phyloP scores from a whole-genome alignment of 768 basidiomycete species.

The Holtermanniella nyarrowii region DNA sequence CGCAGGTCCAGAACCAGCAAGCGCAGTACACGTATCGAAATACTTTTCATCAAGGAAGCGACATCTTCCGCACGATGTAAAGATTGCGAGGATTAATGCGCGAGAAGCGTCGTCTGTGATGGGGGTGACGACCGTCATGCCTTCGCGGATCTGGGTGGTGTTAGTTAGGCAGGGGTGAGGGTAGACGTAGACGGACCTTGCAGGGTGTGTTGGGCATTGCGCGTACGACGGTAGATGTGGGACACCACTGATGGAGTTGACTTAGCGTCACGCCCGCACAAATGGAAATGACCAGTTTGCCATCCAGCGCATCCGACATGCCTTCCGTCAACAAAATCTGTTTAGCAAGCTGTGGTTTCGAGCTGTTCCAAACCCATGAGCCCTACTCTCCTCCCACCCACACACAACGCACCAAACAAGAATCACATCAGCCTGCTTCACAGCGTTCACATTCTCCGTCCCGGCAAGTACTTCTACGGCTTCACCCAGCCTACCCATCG shows the following conservation, averaged over 20 bases:
- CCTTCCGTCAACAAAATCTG: conserved; percentile 62
- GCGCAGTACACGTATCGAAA: conserved; percentile 94
- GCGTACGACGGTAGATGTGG: conserved; percentile 71
- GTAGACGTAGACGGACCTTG: conserved; percentile 50
- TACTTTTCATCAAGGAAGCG: conserved; percentile 96
- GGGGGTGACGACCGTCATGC: conserved; percentile 88
- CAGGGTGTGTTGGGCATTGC: conserved; percentile 99
- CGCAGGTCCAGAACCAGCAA: conserved; percentile 91
- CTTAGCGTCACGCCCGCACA: conserved; percentile 88
- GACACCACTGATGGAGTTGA: conserved; percentile 67
- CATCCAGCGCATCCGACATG: conserved; percentile 69
- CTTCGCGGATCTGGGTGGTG: conserved; percentile 75
- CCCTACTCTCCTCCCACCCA: neutral
- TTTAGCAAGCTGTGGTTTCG: conserved; percentile 82
- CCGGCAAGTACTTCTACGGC: conserved; percentile 61
- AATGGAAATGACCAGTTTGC: conserved; percentile 91
- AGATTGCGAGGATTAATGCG: conserved; percentile 75
- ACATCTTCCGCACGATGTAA: conserved; percentile 92
- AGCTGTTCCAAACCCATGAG: conserved; percentile 47
- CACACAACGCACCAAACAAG: conserved; percentile 62
- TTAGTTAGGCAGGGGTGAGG: neutral
- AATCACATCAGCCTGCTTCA: conserved; percentile 66
- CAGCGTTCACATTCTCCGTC: conserved; percentile 58
- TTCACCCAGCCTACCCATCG: conserved; percentile 52
- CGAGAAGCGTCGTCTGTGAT: conserved; percentile 56